Base-by-base conservation (phyloP, 208 protist genomes). In the Acanthamoeba castellanii region DNA sequence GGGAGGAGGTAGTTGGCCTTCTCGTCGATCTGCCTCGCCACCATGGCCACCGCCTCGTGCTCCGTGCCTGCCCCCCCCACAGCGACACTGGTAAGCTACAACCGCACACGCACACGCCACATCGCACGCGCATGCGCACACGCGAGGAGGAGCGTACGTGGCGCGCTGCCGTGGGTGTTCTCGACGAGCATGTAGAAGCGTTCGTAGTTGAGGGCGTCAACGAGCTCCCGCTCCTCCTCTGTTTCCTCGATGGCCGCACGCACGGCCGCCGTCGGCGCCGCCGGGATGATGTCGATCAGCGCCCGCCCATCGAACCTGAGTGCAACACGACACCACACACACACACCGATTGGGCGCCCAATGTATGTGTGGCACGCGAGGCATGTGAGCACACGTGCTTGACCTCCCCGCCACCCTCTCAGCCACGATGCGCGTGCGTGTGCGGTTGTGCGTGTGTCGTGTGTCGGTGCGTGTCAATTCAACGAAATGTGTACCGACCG, bases 241-340 rank as follows among this genome's bases (percentile, higher is more conserved):
- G 7, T 30, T 57, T 55, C 66, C 45, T 92, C 34, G 18, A 92
- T 92, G 42, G 37, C 66, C 20, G 57, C 64, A 4, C 66, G 57
- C 59, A 45, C 34, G 18, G 87, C 87, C 0, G 30, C 27, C 1
- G 87, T 92, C 4, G 87, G 87, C 27, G 57, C 45, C 66, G 34
- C 66, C 3, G 87, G 87, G 45, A 92, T 92, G 57, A 92, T 92
- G 34, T 92, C 87, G 66, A 92, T 68, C 27, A 92, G 47, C 37
- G 87, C 87, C 16, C 87, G 32, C 16, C 87, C 87, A n/a, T 92
- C 87, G 32, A 92, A 92, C 42, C 87, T 92, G 42, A 18, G 34
- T 0, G 34, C 4, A 6, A 34, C 74, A 4, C 72, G 5, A 3
- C 4, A 3, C 5, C 68, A 76, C 68, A 76, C 30, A 11, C 34